Base-by-base conservation (phyloP, 768 basidiomycete genomes). In the Mrakia blollopis region DNA sequence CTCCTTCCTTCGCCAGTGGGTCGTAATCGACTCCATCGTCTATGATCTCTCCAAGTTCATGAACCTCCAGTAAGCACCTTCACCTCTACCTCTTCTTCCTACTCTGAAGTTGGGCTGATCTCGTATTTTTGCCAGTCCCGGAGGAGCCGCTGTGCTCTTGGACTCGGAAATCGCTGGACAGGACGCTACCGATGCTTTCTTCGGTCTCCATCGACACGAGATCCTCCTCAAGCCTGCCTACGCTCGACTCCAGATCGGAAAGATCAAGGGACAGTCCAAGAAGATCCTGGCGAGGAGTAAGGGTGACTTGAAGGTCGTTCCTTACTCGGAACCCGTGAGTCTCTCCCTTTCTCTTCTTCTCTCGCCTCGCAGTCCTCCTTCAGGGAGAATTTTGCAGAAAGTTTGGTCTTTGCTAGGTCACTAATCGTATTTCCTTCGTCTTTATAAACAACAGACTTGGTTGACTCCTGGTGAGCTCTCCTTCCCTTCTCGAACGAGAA, bases 101-200 rank as follows among this genome's bases (percentile, higher is more conserved):
- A 5, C 13, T 28, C 30, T 1, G 16, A 35, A 30, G 13, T 21
- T 65, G 35, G 39, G 30, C 44, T 71, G 41, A 23, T 52, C 23
- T 71, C 39, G 41, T 32, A 5, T 28, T 71, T n/a, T 16, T 28
- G 39, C 3, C 39, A 47, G 52, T 35, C 94, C 93, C 0, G 94
- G 94, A 68, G 94, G 94, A 16, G 83, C 86, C 0, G 87, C 88
- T 3, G 92, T 93, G 50, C 86, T 97, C n/a, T 83, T 89, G n/a
- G 89, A 92, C 23, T 84, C 86, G 7, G 91, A 91, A 80, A 87
- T 95, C 68, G 92, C 92, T 71, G 94, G 93, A 13, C 87, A 92
- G 82, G 94, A 97, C 80, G 91, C 90, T 1, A 96, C 94, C 0
- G 91, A 93, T 50, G 87, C 88, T 7, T 97, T 98, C 86, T 97